phyloP scores from a whole-genome alignment of 306 rosid genomes.

The Senna tora region DNA sequence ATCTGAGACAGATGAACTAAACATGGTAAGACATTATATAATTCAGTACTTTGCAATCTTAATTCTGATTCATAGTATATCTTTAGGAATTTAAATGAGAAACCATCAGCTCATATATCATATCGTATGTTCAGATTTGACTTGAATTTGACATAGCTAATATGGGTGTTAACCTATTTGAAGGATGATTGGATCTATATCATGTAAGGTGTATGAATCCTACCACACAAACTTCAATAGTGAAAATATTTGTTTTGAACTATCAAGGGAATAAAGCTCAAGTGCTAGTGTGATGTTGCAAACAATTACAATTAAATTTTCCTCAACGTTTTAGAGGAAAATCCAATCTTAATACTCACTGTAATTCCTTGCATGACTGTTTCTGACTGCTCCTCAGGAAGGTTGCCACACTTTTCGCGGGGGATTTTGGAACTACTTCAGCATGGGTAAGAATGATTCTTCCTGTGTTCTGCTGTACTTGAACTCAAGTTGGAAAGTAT shows the following conservation, averaged over 20 bases:
- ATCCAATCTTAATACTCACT: background rate
- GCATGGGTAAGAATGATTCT: conserved; percentile 78
- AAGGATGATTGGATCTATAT: conserved; percentile 3
- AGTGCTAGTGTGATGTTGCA: conserved; percentile 16
- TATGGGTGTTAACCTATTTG: conserved; percentile 3
- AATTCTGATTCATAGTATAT: conserved; percentile 6
- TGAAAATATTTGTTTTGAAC: conserved; percentile 12
- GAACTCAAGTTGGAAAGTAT: conserved; percentile 21
- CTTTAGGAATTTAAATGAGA: conserved; percentile 17
- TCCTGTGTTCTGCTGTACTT: conserved; percentile 29
- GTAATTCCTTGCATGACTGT: conserved; percentile 28
- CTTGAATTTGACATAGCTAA: background rate
- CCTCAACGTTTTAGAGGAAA: conserved; percentile 1
- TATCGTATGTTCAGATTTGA: conserved; percentile 14
- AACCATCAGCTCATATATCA: background rate
- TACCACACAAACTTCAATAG: background rate
- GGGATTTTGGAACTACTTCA: conserved; percentile 98
- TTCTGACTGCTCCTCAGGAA: conserved; percentile 59
- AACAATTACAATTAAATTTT: conserved; percentile 26
- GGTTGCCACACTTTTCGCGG: conserved; percentile 94
- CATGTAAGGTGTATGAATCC: conserved; percentile 11
- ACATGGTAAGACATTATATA: conserved; percentile 47
- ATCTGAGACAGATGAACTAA: conserved; percentile 70
- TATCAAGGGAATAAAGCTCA: background rate
- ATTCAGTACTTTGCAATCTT: background rate